phyloP scores from a whole-genome alignment of 306 rosid species.

The Sechiopsis laciniata region DNA sequence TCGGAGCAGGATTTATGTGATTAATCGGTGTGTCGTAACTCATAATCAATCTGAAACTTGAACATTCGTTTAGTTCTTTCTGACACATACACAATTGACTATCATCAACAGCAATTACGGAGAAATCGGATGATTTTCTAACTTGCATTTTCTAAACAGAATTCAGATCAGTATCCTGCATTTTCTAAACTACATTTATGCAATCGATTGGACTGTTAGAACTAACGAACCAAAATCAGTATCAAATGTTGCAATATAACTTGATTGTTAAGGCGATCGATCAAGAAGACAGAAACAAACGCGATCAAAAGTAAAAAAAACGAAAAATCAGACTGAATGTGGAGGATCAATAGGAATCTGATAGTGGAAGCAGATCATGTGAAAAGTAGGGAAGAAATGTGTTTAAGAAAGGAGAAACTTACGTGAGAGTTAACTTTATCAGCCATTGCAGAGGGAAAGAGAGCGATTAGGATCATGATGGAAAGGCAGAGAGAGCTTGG shows the following conservation, averaged over 20 bases:
- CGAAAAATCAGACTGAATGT: neutral
- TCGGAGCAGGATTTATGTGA: neutral
- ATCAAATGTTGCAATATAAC: neutral
- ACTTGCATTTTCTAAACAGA: neutral
- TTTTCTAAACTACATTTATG: neutral
- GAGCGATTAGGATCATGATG: neutral
- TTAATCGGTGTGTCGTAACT: neutral
- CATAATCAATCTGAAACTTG: neutral
- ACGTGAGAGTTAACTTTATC: neutral
- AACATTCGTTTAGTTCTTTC: neutral
- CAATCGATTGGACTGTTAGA: neutral
- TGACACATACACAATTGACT: too few species aligned
- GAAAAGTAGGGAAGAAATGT: too few species aligned
- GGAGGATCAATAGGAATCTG: neutral
- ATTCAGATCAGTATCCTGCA: neutral
- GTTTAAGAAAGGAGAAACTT: neutral
- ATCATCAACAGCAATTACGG: neutral
- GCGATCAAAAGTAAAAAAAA: neutral
- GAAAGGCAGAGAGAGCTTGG: neutral
- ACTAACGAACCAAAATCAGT: neutral
- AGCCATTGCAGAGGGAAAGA: constrained; percentile 9
- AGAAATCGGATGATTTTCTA: neutral
- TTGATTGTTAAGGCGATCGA: neutral
- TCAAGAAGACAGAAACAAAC: neutral
- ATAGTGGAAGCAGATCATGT: neutral